Base-by-base conservation (phyloP, 2,329 filamentous ascomycete species). In the Penicillium vulpinum region DNA sequence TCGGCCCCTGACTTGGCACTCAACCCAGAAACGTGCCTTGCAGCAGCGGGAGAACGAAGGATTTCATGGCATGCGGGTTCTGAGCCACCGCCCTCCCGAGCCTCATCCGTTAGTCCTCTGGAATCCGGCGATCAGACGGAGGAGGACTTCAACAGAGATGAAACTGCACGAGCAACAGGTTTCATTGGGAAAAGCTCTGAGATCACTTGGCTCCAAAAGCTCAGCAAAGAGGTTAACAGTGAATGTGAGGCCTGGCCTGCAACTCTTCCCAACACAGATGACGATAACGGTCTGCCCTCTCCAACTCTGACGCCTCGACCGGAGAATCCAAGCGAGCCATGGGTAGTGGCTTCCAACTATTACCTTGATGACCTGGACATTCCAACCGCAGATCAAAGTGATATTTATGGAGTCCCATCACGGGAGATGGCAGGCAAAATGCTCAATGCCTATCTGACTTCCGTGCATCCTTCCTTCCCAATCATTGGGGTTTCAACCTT, bases 121-220 rank as follows among this genome's bases (percentile, higher is more conserved):
- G 73, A 73, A 36, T 65, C 70, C 7, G 64, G 73, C n/a, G 77
- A 77, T 52, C 68, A 72, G 33, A 73, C 77, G 7, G 70, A 76
- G 28, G 75, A 78, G 62, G 77, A 79, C 50, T 78, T 76, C 57
- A 75, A 75, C 36, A 67, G 68, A 53, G 71, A 75, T 38, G 72
- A 75, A 35, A 62, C 65, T 16, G 67, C 73, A n/a, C 68, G 73
- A 35, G 70, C 72, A 9, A 77, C 73, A 5, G 75, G 77, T 0
- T 79, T 74, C 53, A 75, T 78, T 61, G 77, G 77, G 9, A 76
- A 74, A 56, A 77, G 75, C 55, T 79, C 77, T 0, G 77, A 78
- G 44, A 71, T 78, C n/a, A 71, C 67, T 33, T 80, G 77, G 77
- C 65, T 79, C 9, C 76, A 78, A 41, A 71, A 65, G 21, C 60